Base-by-base conservation (phyloP, 2,329 filamentous ascomycete species). In the Ascochyta lentis region DNA sequence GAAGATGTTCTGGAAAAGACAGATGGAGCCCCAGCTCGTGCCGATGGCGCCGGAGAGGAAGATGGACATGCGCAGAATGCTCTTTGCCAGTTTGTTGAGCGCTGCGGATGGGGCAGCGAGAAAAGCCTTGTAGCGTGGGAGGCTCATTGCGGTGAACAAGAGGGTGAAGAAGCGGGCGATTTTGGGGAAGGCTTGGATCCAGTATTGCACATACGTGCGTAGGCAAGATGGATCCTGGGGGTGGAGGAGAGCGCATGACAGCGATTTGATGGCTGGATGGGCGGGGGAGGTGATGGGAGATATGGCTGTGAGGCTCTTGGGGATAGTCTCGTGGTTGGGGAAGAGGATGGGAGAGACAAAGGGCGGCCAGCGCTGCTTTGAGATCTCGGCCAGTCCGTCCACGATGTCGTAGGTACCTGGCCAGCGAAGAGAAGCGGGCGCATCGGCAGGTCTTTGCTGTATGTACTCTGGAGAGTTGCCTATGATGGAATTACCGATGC, bases 181-280 rank as follows among this genome's bases (percentile, higher is more conserved):
- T 1, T 84, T 81, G 0, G 93, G 92, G 75, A 96, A 95, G 1
- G 91, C 89, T 51, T 86, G 85, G 54, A 96, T 86, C 85, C 91
- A 94, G 77, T 95, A 96, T 58, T 91, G 90, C 41, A 97, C 79
- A 73, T 93, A 96, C 3, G 91, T 96, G 27, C 91, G 90, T 34
- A 89, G 84, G 75, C 94, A 99, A 16, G 91, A 96, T 1, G 94
- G 93, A 67, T 96, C 91, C 16, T 85, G 82, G 0, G 94, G 93
- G 72, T 99, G 94, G 2, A 98, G 85, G 2, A 94, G 84, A 1
- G 94, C 94, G 77, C 95, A 99, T 39, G 92, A 94, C 19, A 97
- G 85, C 24, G 88, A 89, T 9, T 85, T 88, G 73, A 96, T 94
- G 38, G 92, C 86, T 1, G 94, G 94, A 70, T 98, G 94, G 0